Evolutionary conservation across 2,329 filamentous ascomycete species (phyloP), one percentile per base, ranked within the genome.

Genomic region (Elsinoe perseae): DNA sequence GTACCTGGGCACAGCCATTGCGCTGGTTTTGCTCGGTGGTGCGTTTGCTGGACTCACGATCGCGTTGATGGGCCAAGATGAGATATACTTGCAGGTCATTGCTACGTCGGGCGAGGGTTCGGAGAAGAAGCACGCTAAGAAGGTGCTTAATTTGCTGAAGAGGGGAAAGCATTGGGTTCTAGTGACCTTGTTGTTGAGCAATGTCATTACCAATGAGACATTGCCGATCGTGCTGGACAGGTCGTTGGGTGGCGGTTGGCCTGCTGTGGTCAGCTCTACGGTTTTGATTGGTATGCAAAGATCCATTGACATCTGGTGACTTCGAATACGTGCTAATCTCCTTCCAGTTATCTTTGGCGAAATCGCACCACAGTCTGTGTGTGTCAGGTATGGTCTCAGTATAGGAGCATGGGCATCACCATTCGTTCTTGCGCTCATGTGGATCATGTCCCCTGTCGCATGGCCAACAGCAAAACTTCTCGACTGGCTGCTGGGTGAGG

Each of bases 161-260:
- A 86, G 82, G 64, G 93, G 93, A 65, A 98, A 98, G 71, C 93
- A 98, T 72, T 98, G 93, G 93, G 92, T 98, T 18, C 77, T 98
- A 57, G 93, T 98, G 55, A 97, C 93, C 2, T 75, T 98, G 23
- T 80, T 98, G 6, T 77, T 98, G 56, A 90, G 90, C 70, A 98
- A 98, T 70, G 93, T 98, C 67, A 95, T 98, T 65, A 95, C 95
- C 62, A 97, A 98, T 71, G 93, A 97, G 73, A 95, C 92, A 2
- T 77, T 96, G 12, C 93, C 93, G 25, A 95, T 98, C 60, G 89
- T 98, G 9, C 80, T 98, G 53, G 93, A 98, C 72, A 80, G 93
- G 57, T 95, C 90, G 57, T 81, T 98, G 16, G 93, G 93, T 27
- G 93, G 93, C 62, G 93, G 93, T 61, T 91, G 95, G 77, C 91